A percentile compares a stretch with the other conserved stretches of the same genome.
Evolutionary conservation across 805 yeast genomes (phyloP).

Genomic region (Candida krabiensis): DNA sequence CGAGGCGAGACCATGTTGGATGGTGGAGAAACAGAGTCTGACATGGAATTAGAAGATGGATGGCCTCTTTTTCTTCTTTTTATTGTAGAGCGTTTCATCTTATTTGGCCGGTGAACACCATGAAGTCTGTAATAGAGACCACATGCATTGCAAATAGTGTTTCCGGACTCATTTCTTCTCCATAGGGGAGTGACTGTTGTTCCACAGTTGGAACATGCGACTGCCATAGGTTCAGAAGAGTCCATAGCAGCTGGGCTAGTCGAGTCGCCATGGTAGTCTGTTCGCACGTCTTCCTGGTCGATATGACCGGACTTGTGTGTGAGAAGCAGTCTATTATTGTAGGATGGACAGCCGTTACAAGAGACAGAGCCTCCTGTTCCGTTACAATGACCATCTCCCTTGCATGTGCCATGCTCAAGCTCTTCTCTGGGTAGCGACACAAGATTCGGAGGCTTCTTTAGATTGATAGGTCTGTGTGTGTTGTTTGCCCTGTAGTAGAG

Average conservation of each 20-base stretch:
- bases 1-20: slow-evolving; percentile 1
- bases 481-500: slow-evolving; percentile 56
- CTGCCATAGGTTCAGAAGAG: slow-evolving; percentile 47
- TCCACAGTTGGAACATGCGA: slow-evolving; percentile 81
- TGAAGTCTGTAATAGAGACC: slow-evolving; percentile 76
- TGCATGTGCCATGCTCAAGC: slow-evolving; percentile 52
- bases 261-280: background rate
- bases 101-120: slow-evolving; percentile 74
- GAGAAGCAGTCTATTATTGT: slow-evolving; percentile 62
- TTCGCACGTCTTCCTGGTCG: slow-evolving; percentile 1
- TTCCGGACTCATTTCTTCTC: slow-evolving; percentile 80
- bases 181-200: slow-evolving; percentile 86
- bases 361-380: slow-evolving; percentile 85
- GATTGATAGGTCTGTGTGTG: slow-evolving; percentile 63
- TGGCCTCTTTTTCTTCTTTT: slow-evolving; percentile 63
- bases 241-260: slow-evolving; percentile 1
- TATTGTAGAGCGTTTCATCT: slow-evolving; percentile 69
- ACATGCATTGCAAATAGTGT: slow-evolving; percentile 87
- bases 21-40: background rate
- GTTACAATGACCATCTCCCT: slow-evolving; percentile 78
- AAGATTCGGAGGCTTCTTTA: slow-evolving; percentile 57
- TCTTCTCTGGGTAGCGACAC: slow-evolving; percentile 41
- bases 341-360: slow-evolving; percentile 83
- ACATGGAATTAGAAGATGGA: background rate
- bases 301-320: slow-evolving; percentile 9